Percentiles rank a stretch among this genome's conserved stretches.
Conservation (phyloP, 2,329 filamentous ascomycete genomes). For the Colletotrichum cereale region DNA sequence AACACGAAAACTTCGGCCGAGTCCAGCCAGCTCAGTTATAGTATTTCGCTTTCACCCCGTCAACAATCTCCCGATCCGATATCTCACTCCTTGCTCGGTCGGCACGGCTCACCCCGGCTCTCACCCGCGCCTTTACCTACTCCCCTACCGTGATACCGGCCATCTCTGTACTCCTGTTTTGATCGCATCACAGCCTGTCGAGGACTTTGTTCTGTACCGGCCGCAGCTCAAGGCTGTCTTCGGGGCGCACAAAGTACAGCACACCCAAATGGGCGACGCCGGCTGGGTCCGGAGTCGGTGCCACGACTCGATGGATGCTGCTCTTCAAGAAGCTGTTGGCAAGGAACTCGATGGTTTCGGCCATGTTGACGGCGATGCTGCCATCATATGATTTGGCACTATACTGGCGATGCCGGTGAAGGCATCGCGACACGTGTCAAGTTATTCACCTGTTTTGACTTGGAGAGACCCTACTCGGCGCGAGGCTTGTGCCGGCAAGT, state of each 20-base stretch:
- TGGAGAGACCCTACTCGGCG: too few relatives aligned
- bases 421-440: too few relatives aligned
- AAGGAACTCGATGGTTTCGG: conserved; percentile 62
- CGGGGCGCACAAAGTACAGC: conserved; percentile 55
- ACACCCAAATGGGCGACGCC: conserved; percentile 62
- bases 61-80: conserved; percentile 47
- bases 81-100: conserved; percentile 46
- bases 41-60: conserved; percentile 50
- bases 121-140: conserved; percentile 52
- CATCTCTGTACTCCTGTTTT: conserved; percentile 43
- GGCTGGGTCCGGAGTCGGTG: conserved; percentile 57
- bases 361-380: conserved; percentile 66
- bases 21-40: conserved; percentile 47
- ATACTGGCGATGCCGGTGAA: too few relatives aligned
- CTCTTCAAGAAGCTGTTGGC: conserved; percentile 60
- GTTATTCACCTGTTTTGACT: too few relatives aligned
- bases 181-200: conserved; percentile 48
- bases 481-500: too few relatives aligned
- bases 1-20: too few relatives aligned
- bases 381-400: conserved; percentile 58
- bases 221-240: conserved; percentile 49
- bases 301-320: conserved; percentile 58
- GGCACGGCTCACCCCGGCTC: conserved; percentile 39
- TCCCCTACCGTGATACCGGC: conserved; percentile 51
- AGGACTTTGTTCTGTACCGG: conserved; percentile 50